phyloP scores from a whole-genome alignment of 371 early-diverging fungal species.

The Mucor mucedo region DNA sequence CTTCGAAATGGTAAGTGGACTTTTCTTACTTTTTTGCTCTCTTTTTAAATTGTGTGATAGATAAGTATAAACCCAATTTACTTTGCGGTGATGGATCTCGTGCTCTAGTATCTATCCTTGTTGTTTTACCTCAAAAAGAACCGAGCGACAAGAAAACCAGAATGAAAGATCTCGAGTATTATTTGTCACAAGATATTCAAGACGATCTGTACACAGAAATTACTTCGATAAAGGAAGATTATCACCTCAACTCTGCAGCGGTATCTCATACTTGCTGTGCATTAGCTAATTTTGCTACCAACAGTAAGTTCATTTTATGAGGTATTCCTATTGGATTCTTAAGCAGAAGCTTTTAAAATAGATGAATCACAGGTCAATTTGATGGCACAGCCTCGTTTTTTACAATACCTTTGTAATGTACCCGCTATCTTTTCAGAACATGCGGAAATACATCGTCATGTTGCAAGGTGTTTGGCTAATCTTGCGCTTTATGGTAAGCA shows the following conservation, averaged over 20 bases:
- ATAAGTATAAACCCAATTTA: slow-evolving; percentile 58
- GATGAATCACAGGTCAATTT: slow-evolving; percentile 60
- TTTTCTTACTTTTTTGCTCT: not conserved
- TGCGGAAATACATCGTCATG: slow-evolving; percentile 54
- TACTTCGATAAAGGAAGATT: not conserved
- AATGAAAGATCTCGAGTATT: slow-evolving; percentile 22
- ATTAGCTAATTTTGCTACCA: slow-evolving; percentile 66
- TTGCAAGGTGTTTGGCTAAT: slow-evolving; percentile 63
- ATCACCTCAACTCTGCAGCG: slow-evolving; percentile 36
- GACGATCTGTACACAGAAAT: not conserved
- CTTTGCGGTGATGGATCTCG: slow-evolving; percentile 54
- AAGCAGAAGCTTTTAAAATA: slow-evolving; percentile 5
- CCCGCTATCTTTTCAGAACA: slow-evolving; percentile 12
- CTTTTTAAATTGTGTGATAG: slow-evolving; percentile 21
- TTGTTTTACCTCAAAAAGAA: slow-evolving; percentile 26
- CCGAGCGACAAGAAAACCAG: not conserved
- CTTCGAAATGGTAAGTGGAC: slow-evolving; percentile 53
- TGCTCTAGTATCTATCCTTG: slow-evolving; percentile 49
- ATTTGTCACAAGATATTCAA: slow-evolving; percentile 11
- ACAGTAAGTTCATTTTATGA: slow-evolving; percentile 31
- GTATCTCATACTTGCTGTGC: slow-evolving; percentile 68
- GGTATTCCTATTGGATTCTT: not conserved
- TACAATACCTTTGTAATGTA: slow-evolving; percentile 47
- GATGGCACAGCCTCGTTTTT: slow-evolving; percentile 55
- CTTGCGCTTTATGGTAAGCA: slow-evolving; percentile 60